Evolutionary conservation across 139 green algal species (phyloP).

Genomic region (Picochlorum costavermella): DNA sequence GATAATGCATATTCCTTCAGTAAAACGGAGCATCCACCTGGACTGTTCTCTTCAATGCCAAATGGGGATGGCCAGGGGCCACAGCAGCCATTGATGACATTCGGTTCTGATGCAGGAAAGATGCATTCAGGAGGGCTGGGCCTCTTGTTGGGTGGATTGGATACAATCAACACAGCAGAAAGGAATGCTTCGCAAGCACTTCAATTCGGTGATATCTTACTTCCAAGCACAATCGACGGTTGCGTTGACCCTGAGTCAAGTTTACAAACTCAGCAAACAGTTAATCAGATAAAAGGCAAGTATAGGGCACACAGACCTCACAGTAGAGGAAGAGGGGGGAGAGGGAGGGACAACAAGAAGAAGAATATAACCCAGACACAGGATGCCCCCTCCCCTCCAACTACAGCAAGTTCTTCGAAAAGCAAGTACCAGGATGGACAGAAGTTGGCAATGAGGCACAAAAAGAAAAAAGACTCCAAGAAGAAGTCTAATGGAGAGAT

Average conservation of each 20-base stretch:
- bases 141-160: background rate
- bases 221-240: conserved; percentile 30
- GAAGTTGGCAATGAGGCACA: no score
- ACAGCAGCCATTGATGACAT: background rate
- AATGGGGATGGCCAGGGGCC: background rate
- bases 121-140: background rate
- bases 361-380: no score
- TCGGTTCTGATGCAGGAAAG: background rate
- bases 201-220: conserved; percentile 11
- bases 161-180: background rate
- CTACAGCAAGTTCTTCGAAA: background rate
- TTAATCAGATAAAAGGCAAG: background rate
- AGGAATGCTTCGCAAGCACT: background rate
- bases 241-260: conserved; percentile 15
- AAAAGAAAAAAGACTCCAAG: no score
- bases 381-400: conserved; percentile 1
- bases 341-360: background rate
- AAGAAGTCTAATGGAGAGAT: no score
- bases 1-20: background rate
- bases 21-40: background rate
- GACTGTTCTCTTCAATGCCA: conserved; percentile 3
- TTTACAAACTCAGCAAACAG: background rate
- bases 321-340: background rate
- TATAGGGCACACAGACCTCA: background rate
- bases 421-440: no score